Base-by-base conservation (phyloP, 176 grass and related monocot species). In the Bothriochloa decipiens region DNA sequence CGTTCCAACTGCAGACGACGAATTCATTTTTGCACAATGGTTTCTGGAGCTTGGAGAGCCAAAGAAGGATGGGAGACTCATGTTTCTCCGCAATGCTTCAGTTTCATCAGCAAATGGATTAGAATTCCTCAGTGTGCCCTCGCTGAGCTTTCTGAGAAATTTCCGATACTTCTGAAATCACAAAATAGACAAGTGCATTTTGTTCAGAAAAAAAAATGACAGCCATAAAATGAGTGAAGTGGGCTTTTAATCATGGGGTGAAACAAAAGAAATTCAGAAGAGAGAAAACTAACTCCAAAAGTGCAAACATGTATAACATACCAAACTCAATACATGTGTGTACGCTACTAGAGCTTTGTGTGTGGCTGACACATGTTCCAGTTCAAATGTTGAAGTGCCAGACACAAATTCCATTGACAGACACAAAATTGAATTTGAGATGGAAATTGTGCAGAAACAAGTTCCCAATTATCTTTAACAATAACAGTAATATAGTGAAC, bases 121-220 rank as follows among this genome's bases (percentile, higher is more conserved):
- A n/a, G 76, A 15, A 4, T 66, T 36, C 11, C 11, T 72, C 41
- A 65, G 7, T 41, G 66, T 65, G 10, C 45, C 27, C 32, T 27
- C 22, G 32, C 5, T 79, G 57, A 94, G 5, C 49, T 86, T 92
- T 76, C 66, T 92, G 25, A 92, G 67, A 61, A 64, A 92, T 0
- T 89, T 20, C 7, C 90, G 50, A 17, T 97, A 97, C 36, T 94
- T 94, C 92, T 97, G 92, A 84, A 91, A 79, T 42, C 35, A 90
- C 3, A 84, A 72, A 46, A 53, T 4, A 75, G 32, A 36, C 49
- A 76, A 78, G 12, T 77, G 65, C 8, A 46, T 46, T 46, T 79
- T 7, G 3, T 66, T 79, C 10, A 32, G 42, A 4, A 25, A 20
- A 39, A n/a, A 39, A 42, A 77, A 9, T n/a, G 39, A 28, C 2